Percentiles rank a stretch among this genome's conserved stretches.
Evolutionary conservation across 2,329 filamentous ascomycete species (phyloP).

Genomic region (Calonectria henricotiae): DNA sequence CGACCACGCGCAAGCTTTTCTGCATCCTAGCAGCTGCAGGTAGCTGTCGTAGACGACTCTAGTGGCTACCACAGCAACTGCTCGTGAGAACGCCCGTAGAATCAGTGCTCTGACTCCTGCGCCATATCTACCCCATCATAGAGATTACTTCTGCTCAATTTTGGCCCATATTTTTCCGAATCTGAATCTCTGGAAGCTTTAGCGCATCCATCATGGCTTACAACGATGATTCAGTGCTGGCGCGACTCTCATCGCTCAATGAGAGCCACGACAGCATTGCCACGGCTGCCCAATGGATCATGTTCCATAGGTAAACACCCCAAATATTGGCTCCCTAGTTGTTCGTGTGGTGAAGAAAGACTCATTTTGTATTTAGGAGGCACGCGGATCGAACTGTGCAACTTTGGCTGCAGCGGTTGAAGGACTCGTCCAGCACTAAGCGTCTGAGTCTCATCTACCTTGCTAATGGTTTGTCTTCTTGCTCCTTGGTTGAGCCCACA

Average conservation of each 20-base stretch:
- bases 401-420: constrained; percentile 91
- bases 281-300: constrained; percentile 98
- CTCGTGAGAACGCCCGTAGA: constrained; percentile 46
- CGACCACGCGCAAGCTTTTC: constrained; percentile 42
- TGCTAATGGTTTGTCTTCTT: constrained; percentile 81
- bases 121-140: constrained; percentile 31
- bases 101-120: constrained; percentile 40
- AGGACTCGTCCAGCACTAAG: constrained; percentile 89
- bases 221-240: constrained; percentile 94
- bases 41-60: constrained; percentile 53
- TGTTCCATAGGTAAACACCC: constrained; percentile 89
- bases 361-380: constrained; percentile 70
- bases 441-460: constrained; percentile 94
- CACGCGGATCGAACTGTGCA: constrained; percentile 93
- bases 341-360: not conserved
- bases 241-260: constrained; percentile 94
- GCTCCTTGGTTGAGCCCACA: not conserved
- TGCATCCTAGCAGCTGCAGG: constrained; percentile 49
- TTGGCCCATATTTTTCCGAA: constrained; percentile 14
- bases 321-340: not conserved
- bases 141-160: constrained; percentile 23
- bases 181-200: constrained; percentile 11
- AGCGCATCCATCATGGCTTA: constrained; percentile 80
- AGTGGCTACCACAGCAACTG: constrained; percentile 52
- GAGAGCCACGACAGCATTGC: constrained; percentile 98